Percentiles rank a stretch among this genome's conserved stretches.
Conservation (phyloP, 2,329 filamentous ascomycete species). For the Fusarium pseudoanthophilum region DNA sequence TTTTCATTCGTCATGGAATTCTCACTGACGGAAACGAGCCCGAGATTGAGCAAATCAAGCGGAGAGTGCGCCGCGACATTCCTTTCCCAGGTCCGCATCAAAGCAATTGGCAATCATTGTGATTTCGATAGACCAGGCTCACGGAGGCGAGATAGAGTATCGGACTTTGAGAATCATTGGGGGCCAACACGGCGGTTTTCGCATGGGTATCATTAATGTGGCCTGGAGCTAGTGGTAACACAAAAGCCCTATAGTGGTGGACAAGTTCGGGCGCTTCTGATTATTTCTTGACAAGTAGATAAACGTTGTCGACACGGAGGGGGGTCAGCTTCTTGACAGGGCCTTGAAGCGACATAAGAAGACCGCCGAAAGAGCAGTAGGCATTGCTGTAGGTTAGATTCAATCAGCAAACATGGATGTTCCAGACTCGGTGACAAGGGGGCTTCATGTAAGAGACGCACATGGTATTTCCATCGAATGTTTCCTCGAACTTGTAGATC, state of each 20-base stretch:
- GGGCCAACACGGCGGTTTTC: constrained; percentile 21
- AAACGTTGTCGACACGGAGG: constrained; percentile 91
- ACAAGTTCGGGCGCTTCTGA: constrained; percentile 13
- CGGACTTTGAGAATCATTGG: constrained; percentile 16
- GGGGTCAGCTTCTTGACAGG: constrained; percentile 96
- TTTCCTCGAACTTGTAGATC: constrained; percentile 89
- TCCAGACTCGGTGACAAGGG: background rate
- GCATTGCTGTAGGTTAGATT: constrained; percentile 73
- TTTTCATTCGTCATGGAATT: constrained; percentile 87
- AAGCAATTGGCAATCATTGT: constrained; percentile 45
- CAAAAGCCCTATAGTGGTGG: constrained; percentile 10
- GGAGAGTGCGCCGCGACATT: constrained; percentile 79
- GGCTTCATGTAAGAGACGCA: constrained; percentile 51
- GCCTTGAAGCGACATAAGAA: constrained; percentile 90
- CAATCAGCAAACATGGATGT: constrained; percentile 20
- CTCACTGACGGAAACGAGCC: constrained; percentile 82
- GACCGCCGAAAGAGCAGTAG: constrained; percentile 92
- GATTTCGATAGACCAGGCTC: background rate
- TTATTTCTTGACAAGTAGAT: constrained; percentile 93
- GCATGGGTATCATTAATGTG: constrained; percentile 43
- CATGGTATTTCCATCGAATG: constrained; percentile 83
- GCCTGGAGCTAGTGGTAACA: constrained; percentile 34
- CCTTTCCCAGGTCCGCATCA: constrained; percentile 80
- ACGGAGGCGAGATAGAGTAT: constrained; percentile 4
- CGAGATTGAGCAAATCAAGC: constrained; percentile 79